Base-by-base conservation (phyloP, 179 eudicot species). In the Amaranthus tricolor region DNA sequence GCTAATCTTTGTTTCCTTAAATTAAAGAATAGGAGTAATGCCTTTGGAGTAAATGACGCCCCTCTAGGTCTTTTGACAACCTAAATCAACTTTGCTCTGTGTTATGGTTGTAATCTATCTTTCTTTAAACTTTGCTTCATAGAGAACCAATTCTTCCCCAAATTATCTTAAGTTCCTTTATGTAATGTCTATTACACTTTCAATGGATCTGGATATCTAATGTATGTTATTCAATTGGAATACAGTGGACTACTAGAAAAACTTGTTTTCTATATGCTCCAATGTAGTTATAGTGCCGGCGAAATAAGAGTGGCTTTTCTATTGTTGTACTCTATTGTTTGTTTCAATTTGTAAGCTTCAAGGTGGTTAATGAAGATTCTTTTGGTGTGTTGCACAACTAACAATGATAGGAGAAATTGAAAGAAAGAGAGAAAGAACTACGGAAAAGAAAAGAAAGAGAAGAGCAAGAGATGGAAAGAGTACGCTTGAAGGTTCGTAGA, bases 401-500 rank as follows among this genome's bases (percentile, higher is more conserved):
- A 75, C 19, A 44, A 72, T 73, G 80, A 71, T 77, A 95, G 98
- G 99, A 93, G 54, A 96, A 91, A 79, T 73, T 96, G 66, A 96
- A 88, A 88, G 99, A 96, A 80, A 86, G 97, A 76, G 99, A 96
- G 79, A 81, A 97, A 76, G 92, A 86, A 71, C 48, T 85, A 66
- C 88, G 98, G 70, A 96, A 96, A 79, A 87, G 99, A 74, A 96
- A 96, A 84, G 99, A 93, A 80, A 83, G 99, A 80, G 99, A 96
- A 77, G 99, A 93, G 84, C 98, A 89, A 80, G 98, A 96, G 83
- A 89, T 96, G 85, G 99, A 96, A 84, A 89, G 99, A 82, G 90
- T 96, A 73, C 86, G 91, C 56, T 74, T 81, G 60, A 96, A 96
- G 88, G 96, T 96, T 85, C 92, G 88, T 48, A 84, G 98, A 78